Evolutionary conservation across 208 protist species (phyloP).

Genomic region (Trichomonas vaginalis): DNA sequence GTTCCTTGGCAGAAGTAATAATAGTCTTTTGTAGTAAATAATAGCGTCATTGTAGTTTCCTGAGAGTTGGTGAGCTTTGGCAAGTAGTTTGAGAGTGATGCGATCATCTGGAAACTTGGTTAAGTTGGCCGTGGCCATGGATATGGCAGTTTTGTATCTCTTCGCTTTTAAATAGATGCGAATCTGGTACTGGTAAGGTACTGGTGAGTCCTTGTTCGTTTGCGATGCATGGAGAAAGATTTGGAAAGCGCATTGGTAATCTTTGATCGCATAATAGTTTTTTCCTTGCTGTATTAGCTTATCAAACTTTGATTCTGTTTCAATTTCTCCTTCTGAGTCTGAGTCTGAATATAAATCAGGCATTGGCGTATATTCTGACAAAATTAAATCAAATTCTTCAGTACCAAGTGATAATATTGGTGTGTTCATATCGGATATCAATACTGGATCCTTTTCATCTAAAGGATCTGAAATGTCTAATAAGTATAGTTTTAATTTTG

Average conservation of each 20-base stretch:
- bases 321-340: not conserved
- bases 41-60: not conserved
- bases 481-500: not conserved
- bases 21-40: not conserved
- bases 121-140: not conserved
- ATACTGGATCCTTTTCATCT: not conserved
- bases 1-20: not conserved
- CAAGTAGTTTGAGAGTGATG: not conserved
- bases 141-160: not conserved
- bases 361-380: not conserved
- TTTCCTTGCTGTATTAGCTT: not conserved
- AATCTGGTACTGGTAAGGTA: not conserved
- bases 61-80: not conserved
- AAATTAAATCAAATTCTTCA: constrained; percentile 2
- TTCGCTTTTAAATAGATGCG: not conserved
- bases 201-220: not conserved
- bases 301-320: not conserved
- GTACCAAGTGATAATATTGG: not conserved
- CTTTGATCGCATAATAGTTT: not conserved
- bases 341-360: not conserved
- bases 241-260: not conserved
- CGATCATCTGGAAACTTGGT: not conserved
- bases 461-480: not conserved
- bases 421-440: not conserved
- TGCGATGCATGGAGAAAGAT: not conserved